Conservation (phyloP, 78 protist genomes). For the Dictyostelium capitatum region DNA sequence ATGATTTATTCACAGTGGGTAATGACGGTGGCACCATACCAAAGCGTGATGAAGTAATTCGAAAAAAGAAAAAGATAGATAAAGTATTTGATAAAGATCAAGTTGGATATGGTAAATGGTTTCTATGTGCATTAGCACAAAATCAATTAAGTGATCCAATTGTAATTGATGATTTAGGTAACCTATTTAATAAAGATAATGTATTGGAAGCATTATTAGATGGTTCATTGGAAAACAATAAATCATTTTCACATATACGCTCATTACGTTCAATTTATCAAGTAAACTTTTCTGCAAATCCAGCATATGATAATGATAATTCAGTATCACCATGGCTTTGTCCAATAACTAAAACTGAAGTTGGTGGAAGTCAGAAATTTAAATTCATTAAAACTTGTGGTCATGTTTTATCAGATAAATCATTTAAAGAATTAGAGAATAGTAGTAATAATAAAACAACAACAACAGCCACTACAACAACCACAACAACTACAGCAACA, state of each 20-base stretch:
- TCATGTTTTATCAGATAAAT: constrained; percentile 54
- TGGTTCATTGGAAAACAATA: not conserved
- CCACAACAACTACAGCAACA: not conserved
- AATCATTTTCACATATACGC: constrained; percentile 39
- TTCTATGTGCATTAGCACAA: constrained; percentile 44
- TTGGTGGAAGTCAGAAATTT: constrained; percentile 50
- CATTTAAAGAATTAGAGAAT: constrained; percentile 5
- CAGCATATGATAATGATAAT: not conserved
- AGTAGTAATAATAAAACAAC: not conserved
- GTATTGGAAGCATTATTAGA: constrained; percentile 46
- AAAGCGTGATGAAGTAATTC: constrained; percentile 25
- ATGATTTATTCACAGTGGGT: no score
- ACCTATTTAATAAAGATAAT: constrained; percentile 64
- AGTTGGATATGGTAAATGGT: constrained; percentile 63
- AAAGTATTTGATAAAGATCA: constrained; percentile 24
- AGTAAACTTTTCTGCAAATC: constrained; percentile 47
- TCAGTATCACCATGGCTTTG: constrained; percentile 58
- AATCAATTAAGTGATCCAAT: constrained; percentile 39
- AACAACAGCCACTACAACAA: not conserved
- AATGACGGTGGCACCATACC: constrained; percentile 71
- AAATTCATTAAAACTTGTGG: constrained; percentile 43
- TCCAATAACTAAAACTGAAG: constrained; percentile 54
- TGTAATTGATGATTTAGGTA: constrained; percentile 69
- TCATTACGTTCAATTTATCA: constrained; percentile 26
- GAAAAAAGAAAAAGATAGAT: constrained; percentile 17